phyloP scores from a whole-genome alignment of 129 eudicot species.

The Saposhnikovia divaricata region DNA sequence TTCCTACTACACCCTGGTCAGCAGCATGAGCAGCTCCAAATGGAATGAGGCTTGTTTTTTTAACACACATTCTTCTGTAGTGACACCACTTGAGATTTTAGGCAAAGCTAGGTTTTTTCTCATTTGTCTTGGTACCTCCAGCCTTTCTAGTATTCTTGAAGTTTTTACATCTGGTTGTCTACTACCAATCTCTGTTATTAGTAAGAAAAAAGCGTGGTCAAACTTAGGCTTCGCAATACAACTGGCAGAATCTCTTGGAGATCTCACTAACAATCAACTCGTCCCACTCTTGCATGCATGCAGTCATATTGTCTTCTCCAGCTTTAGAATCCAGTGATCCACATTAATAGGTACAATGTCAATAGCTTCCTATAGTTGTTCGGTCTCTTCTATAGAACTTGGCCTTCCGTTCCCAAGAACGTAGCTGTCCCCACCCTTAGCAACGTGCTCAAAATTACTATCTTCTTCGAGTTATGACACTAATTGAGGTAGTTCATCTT shows the following conservation, averaged over 20 bases:
- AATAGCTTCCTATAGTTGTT: conserved; percentile 16
- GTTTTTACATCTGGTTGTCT: conserved; percentile 4
- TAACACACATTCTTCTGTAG: conserved; percentile 25
- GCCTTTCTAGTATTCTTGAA: conserved; percentile 37
- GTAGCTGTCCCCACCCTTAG: conserved; percentile 78
- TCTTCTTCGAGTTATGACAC: conserved; percentile 27
- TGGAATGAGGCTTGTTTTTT: no score
- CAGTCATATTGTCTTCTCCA: conserved; percentile 33
- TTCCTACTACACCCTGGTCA: no score
- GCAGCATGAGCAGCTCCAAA: no score
- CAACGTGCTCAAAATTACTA: conserved; percentile 28
- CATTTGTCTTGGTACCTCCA: conserved; percentile 74
- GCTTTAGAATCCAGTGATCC: conserved; percentile 24
- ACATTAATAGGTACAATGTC: conserved; percentile 19
- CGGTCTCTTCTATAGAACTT: conserved; percentile 14
- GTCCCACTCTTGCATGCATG: conserved; percentile 76
- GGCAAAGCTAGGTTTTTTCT: conserved; percentile 58
- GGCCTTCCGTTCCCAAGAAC: conserved; percentile 53
- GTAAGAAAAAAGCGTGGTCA: conserved; percentile 28
- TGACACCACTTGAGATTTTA: conserved; percentile 22
- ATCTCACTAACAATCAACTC: conserved; percentile 45
- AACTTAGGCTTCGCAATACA: conserved; percentile 30
- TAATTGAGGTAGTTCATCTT: conserved; percentile 28
- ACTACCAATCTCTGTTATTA: conserved; percentile 18
- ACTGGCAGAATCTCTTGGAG: conserved; percentile 42